Evolutionary conservation across 371 early-diverging fungal species (phyloP).

Genomic region (Batkoa obscura): DNA sequence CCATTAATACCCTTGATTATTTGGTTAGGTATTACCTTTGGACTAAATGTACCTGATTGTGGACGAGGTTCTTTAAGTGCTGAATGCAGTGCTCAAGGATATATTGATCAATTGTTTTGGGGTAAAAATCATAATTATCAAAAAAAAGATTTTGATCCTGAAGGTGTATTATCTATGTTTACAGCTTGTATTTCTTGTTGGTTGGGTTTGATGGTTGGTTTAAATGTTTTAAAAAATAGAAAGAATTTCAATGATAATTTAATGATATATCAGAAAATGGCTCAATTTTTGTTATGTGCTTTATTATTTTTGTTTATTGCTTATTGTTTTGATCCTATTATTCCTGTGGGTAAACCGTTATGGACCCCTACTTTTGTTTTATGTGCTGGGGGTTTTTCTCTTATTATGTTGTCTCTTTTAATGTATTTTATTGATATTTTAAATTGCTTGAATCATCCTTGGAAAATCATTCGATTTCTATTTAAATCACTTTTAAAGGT

Average conservation of each 20-base stretch:
- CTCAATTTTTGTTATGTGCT: constrained; percentile 9
- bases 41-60: constrained; percentile 8
- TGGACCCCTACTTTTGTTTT: constrained; percentile 26
- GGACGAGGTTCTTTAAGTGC: constrained; percentile 11
- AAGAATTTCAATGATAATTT: not conserved
- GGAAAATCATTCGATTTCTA: constrained; percentile 9
- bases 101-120: constrained; percentile 19
- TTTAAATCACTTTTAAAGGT: constrained; percentile 11
- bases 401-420: constrained; percentile 11
- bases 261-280: constrained; percentile 6
- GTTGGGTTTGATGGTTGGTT: constrained; percentile 20
- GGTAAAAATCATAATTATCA: constrained; percentile 19
- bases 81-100: constrained; percentile 19
- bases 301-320: constrained; percentile 9
- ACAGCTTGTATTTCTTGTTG: constrained; percentile 18
- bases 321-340: constrained; percentile 12
- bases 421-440: constrained; percentile 13
- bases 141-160: constrained; percentile 18
- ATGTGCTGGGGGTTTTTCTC: constrained; percentile 13
- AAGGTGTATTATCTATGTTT: constrained; percentile 22
- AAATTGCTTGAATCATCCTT: not conserved
- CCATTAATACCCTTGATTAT: constrained; percentile 10
- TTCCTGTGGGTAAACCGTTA: constrained; percentile 24
- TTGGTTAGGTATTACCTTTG: constrained; percentile 16
- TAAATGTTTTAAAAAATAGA: constrained; percentile 14